Evolutionary conservation across 2,329 filamentous ascomycete species (phyloP), one percentile per base, ranked within the genome.

Genomic region (Verticillium dahliae): DNA sequence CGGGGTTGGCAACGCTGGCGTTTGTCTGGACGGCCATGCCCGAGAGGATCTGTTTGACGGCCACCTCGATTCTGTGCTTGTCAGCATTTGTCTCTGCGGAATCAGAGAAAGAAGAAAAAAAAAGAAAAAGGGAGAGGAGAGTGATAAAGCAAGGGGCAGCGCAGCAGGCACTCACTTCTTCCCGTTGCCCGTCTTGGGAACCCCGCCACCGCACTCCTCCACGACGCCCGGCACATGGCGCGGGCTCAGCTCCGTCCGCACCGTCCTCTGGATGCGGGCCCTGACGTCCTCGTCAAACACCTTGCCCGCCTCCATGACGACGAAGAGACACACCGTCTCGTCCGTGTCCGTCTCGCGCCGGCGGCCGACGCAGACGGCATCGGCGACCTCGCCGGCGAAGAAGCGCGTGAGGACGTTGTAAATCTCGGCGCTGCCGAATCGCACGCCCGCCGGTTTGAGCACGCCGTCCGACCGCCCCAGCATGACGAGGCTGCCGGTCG

Each of bases 41-140:
- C 34, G 91, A 96, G 1, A 99, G 78, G 55, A 98, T 97, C 76
- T 97, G 93, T 80, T 98, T 98, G 6, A 98, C 94, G 0, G 92
- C 91, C 57, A 96, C 92, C 74, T 99, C 94, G 63, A 99, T 91
- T 76, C 89, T 91, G 45, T 9, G 7, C 10, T 27, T 10, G 61
- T 71, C 65, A 71, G 62, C 33, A 59, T 14, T 34, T 13, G 6
- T 35, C 22, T 37, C 4, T 4, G 27, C 27, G 27, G 4, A 27
- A 27, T 27, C 27, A 27, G 4, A 27, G 27, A 27, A 4, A 27
- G 27, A 27, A 27, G 27, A 27, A 3, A 27, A 4, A 4, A 27
- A 27, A 27, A 3, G 4, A 27, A 27, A 27, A 27, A 27, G 27
- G 27, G 27, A 27, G 27, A 27, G 27, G 27, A 27, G 27, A 27